Conservation (phyloP, 495 filamentous ascomycete species). For the Aspergillus funiculosus region DNA sequence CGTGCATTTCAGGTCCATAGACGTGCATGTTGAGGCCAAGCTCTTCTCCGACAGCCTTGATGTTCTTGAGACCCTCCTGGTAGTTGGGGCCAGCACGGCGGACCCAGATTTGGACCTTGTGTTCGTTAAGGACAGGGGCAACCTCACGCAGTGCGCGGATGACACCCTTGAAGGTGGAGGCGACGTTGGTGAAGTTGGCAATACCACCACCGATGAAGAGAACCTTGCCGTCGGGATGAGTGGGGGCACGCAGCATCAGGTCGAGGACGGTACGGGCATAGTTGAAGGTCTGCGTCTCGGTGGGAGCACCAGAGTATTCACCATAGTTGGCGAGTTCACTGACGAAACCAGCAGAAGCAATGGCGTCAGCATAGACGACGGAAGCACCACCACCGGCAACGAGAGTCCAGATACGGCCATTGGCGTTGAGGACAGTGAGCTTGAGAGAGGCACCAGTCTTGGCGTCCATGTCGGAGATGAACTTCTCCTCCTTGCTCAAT, state of each 20-base stretch:
- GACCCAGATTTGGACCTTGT: constrained; percentile 99
- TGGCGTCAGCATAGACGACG: constrained; percentile 98
- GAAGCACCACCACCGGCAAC: constrained; percentile 99
- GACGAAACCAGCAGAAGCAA: constrained; percentile 92
- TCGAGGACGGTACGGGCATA: constrained; percentile 96
- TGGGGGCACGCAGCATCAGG: constrained; percentile 91
- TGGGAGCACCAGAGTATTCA: constrained; percentile 98
- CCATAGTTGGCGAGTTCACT: constrained; percentile 98
- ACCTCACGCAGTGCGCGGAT: constrained; percentile 95
- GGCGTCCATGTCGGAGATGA: constrained; percentile 96
- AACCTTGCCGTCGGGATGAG: constrained; percentile 85
- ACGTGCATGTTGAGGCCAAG: constrained; percentile 92
- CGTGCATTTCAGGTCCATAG: constrained; percentile 95
- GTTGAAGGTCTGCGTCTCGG: constrained; percentile 97
- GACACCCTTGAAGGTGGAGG: constrained; percentile 98
- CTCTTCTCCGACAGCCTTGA: constrained; percentile 92
- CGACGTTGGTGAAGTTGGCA: constrained; percentile 98
- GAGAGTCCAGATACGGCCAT: constrained; percentile 92
- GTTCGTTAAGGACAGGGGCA: constrained; percentile 77
- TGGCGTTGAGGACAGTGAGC: constrained; percentile 88
- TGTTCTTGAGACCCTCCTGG: constrained; percentile 99
- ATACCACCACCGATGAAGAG: constrained; percentile 99
- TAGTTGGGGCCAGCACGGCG: constrained; percentile 98
- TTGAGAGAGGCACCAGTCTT: constrained; percentile 99
- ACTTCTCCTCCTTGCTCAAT: constrained; percentile 95